phyloP scores from a whole-genome alignment of 2,329 filamentous ascomycete species.

The Pseudogymnoascus sp. region DNA sequence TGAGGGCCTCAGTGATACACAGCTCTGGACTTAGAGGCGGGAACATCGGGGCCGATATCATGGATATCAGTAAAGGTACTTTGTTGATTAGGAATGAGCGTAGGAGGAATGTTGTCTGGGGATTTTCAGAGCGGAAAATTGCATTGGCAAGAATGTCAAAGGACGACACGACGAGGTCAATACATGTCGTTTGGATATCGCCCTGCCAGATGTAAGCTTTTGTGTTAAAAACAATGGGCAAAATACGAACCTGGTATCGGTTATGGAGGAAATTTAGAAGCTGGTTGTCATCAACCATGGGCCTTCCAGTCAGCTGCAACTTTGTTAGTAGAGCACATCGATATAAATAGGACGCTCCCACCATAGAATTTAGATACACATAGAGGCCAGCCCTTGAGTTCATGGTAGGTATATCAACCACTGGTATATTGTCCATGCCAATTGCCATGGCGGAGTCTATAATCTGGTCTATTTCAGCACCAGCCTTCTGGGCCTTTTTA shows the following conservation, averaged over 20 bases:
- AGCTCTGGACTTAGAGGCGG: conserved; percentile 51
- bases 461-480: conserved; percentile 47
- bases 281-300: conserved; percentile 70
- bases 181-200: conserved; percentile 66
- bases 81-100: conserved; percentile 80
- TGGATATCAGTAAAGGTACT: conserved; percentile 51
- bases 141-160: conserved; percentile 87
- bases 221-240: not conserved
- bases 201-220: conserved; percentile 41
- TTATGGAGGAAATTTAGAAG: conserved; percentile 76
- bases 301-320: conserved; percentile 66
- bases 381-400: conserved; percentile 78
- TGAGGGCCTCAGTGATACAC: conserved; percentile 58
- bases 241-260: conserved; percentile 61
- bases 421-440: conserved; percentile 30
- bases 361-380: conserved; percentile 73
- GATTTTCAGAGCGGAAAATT: conserved; percentile 59
- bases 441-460: conserved; percentile 48
- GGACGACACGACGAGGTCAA: conserved; percentile 76
- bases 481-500: conserved; percentile 41
- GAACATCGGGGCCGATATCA: conserved; percentile 48
- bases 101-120: conserved; percentile 58
- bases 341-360: conserved; percentile 34
- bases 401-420: conserved; percentile 58
- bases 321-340: conserved; percentile 21